phyloP scores from a whole-genome alignment of 1,139 yeast genomes.

The Candida glucosophila region DNA sequence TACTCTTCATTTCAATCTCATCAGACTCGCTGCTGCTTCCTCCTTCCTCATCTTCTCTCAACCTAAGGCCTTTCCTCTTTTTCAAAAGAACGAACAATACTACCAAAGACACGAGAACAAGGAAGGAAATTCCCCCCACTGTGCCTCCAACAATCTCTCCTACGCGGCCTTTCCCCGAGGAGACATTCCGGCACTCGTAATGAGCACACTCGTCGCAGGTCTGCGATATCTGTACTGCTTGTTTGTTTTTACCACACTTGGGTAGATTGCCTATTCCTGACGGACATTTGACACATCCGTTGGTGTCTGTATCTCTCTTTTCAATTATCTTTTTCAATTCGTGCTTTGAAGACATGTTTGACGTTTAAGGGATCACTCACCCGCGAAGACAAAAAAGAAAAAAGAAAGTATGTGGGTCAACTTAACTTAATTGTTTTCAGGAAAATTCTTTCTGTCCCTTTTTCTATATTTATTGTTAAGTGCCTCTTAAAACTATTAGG shows the following conservation, averaged over 20 bases:
- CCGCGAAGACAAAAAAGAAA: too few species aligned
- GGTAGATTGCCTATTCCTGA: too few species aligned
- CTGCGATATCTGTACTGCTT: conserved; percentile 42
- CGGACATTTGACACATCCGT: too few species aligned
- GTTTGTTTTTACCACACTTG: conserved; percentile 41
- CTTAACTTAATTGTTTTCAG: too few species aligned
- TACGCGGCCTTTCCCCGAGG: conserved; percentile 13
- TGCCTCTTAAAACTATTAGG: too few species aligned
- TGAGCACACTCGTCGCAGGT: conserved; percentile 52
- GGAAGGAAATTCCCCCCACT: conserved; percentile 40
- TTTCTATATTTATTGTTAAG: too few species aligned
- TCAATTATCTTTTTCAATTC: too few species aligned
- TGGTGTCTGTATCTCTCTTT: too few species aligned
- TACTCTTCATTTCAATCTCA: conserved; percentile 14
- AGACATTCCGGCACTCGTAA: conserved; percentile 36
- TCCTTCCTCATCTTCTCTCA: conserved; percentile 18
- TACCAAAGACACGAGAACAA: conserved; percentile 26
- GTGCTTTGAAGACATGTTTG: too few species aligned
- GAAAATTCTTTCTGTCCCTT: too few species aligned
- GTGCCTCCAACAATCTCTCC: conserved; percentile 67
- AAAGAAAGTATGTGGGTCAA: too few species aligned
- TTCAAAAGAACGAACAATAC: conserved; percentile 23
- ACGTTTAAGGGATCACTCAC: too few species aligned
- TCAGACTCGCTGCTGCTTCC: conserved; percentile 16
- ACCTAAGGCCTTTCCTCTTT: conserved; percentile 16